A percentile compares a stretch with the other conserved stretches of the same genome.
These are phyloP conservation scores for Dactylorhiza incarnata DNA, from an alignment of 106 monocot species.

Conservation along the genomic window DNA sequence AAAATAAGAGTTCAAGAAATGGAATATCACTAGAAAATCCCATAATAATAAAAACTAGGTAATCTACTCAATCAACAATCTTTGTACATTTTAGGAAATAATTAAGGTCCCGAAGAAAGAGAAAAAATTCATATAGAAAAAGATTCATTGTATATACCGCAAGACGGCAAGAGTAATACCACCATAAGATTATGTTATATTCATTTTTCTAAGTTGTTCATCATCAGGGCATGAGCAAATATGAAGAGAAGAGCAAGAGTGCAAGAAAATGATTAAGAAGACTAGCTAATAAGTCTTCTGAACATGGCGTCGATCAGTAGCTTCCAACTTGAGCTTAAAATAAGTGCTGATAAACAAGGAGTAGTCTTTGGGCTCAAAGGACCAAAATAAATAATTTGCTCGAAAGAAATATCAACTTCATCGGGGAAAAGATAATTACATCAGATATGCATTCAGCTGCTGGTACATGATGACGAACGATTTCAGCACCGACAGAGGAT, in stretches of 20 bases:
- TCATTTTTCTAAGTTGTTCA: background rate
- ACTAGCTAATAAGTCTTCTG: background rate
- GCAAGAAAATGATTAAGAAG: background rate
- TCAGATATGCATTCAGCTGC: conserved; percentile 66
- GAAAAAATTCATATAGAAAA: background rate
- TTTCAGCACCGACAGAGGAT: conserved; percentile 51
- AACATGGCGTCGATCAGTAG: background rate
- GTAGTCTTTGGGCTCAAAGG: background rate
- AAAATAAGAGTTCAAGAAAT: conserved; percentile 6
- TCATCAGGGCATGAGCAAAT: background rate
- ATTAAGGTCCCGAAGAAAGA: background rate
- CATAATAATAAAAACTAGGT: background rate
- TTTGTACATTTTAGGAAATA: background rate
- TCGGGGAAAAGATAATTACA: conserved; percentile 34
- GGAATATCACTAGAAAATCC: background rate
- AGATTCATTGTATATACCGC: background rate
- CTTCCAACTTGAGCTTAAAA: background rate
- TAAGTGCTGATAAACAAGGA: background rate
- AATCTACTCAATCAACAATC: background rate
- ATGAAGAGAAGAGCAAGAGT: background rate
- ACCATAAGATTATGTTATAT: background rate
- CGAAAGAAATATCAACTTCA: background rate
- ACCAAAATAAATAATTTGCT: background rate
- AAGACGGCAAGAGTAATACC: background rate
- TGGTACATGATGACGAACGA: conserved; percentile 75